phyloP scores from a whole-genome alignment of 148 eudicot species.

The Arbutus unedo region DNA sequence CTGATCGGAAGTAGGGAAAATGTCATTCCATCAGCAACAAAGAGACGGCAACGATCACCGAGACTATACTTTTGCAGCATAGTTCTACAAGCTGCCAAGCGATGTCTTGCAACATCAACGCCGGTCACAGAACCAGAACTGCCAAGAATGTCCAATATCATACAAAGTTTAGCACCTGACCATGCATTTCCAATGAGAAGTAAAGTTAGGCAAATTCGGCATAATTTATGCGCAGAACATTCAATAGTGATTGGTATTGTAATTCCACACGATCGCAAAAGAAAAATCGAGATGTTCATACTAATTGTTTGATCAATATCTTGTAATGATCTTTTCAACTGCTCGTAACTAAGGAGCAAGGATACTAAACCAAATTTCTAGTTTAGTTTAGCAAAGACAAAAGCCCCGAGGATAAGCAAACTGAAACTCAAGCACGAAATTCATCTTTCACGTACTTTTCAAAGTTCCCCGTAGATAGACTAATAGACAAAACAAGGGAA shows the following conservation, averaged over 20 bases:
- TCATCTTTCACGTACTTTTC: background rate
- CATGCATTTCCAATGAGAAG: constrained; percentile 8
- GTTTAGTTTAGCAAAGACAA: background rate
- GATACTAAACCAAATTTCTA: background rate
- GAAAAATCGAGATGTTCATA: background rate
- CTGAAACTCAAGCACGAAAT: background rate
- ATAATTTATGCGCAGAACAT: background rate
- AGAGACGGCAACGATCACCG: constrained; percentile 83
- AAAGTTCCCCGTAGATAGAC: background rate
- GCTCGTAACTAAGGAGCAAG: background rate
- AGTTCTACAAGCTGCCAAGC: constrained; percentile 93
- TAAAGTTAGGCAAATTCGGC: background rate
- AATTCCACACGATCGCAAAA: background rate
- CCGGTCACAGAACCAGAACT: constrained; percentile 91
- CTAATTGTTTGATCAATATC: background rate
- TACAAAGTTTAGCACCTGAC: constrained; percentile 97
- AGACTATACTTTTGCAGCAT: constrained; percentile 75
- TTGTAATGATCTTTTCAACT: background rate
- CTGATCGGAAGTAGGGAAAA: constrained; percentile 61
- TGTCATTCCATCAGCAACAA: constrained; percentile 89
- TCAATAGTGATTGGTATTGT: background rate
- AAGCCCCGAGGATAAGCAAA: background rate
- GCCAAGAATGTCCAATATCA: constrained; percentile 84
- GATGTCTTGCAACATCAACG: constrained; percentile 88
- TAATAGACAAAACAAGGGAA: background rate